Evolutionary conservation across 768 basidiomycete species (phyloP).

Genomic region (Naganishia onofrii): DNA sequence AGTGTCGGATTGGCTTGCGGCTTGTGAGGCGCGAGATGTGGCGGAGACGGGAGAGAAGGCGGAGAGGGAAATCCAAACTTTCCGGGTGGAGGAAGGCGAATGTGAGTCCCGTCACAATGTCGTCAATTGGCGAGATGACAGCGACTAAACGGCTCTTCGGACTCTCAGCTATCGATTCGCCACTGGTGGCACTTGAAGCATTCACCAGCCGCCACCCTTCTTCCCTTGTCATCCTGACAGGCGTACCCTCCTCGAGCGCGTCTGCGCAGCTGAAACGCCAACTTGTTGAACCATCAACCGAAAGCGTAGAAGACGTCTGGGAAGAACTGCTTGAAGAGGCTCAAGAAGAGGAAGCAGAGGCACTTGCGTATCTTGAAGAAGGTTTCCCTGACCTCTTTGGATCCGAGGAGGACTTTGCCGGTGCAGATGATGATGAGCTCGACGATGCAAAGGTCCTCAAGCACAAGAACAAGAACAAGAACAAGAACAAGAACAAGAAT

Average conservation of each 20-base stretch:
- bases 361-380: slow-evolving; percentile 22
- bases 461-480: slow-evolving; percentile 15
- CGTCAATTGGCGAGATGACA: neutral
- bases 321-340: slow-evolving; percentile 11
- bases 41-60: slow-evolving; percentile 11
- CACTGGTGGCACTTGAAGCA: neutral
- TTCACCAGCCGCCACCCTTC: slow-evolving; percentile 10
- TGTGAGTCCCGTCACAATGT: neutral
- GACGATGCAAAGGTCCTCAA: neutral
- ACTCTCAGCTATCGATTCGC: slow-evolving; percentile 3
- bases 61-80: neutral
- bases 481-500: neutral
- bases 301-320: neutral
- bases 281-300: neutral
- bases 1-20: neutral
- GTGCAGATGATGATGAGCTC: neutral
- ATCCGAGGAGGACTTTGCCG: neutral
- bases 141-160: neutral
- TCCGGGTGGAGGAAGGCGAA: slow-evolving; percentile 9
- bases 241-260: neutral
- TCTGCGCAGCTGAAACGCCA: slow-evolving; percentile 11
- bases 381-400: slow-evolving; percentile 15
- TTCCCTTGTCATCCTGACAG: neutral
- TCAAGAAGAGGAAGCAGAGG: slow-evolving; percentile 14
- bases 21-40: slow-evolving; percentile 13